Base-by-base conservation (phyloP, 345 rosid genomes). In the Eucalyptus brandiana region DNA sequence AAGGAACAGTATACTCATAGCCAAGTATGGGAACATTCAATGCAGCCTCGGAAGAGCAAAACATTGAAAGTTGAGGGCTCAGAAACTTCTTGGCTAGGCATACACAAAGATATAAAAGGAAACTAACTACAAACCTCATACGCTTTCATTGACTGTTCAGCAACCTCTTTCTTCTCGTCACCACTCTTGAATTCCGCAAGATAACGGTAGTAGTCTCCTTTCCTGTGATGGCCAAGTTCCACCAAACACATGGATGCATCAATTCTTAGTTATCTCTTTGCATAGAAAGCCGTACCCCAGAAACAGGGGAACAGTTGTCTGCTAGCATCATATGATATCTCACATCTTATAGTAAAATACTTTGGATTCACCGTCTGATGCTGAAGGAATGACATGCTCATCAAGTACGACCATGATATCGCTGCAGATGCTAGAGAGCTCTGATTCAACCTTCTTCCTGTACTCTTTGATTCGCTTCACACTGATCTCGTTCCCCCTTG, bases 201-300 rank as follows among this genome's bases (percentile, higher is more conserved):
- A 91, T 94, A 94, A 24, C 95, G 91, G 56, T 93, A 94, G 86
- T 94, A 94, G 87, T 94, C 95, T 88, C 95, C 96, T 90, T 94
- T 94, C 96, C 95, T 94, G 88, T 88, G 54, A 65, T 42, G 40
- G 86, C 44, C 49, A 42, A 92, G 42, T 23, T 37, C 86, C 67
- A 54, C 76, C 21, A 86, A 48, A 81, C 83, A 12, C n/a, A 15
- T 4, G 21, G 28, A 49, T 28, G n/a, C 34, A n/a, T 12, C 32
- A 76, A 85, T 69, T 26, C 56, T 19, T 47, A 89, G 47, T 17
- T 51, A 60, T 65, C 47, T 18, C 47, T 65, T 42, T 12, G 48
- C 32, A 86, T 62, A n/a, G 56, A 62, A 47, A 32, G 50, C 67
- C 16, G 13, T 3, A 62, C 54, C 26, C 47, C 16, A 16, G 86